A percentile compares a stretch with the other conserved stretches of the same genome.
phyloP scores from a whole-genome alignment of 2,329 filamentous ascomycete genomes.

The Aspergillus spinulosporus region DNA sequence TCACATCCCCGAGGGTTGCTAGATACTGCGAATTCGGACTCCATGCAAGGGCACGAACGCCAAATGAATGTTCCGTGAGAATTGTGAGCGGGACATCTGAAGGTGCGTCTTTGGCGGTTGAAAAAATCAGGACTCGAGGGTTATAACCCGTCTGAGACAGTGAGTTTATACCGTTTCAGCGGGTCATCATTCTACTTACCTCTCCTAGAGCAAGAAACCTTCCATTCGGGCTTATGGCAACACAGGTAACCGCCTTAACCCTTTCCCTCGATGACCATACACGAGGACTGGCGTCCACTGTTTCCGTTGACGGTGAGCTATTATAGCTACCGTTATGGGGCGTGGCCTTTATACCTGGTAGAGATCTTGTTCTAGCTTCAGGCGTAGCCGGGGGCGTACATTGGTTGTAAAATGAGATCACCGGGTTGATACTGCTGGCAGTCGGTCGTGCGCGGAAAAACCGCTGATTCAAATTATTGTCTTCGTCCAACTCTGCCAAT shows the following conservation, averaged over 20 bases:
- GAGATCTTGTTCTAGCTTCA: constrained; percentile 60
- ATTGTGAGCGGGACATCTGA: constrained; percentile 80
- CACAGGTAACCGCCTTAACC: constrained; percentile 90
- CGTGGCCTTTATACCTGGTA: constrained; percentile 53
- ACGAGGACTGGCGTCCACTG: constrained; percentile 62
- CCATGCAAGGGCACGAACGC: constrained; percentile 85
- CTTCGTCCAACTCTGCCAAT: constrained; percentile 73
- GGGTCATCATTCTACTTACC: constrained; percentile 42
- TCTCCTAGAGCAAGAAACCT: constrained; percentile 89
- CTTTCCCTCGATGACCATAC: constrained; percentile 87
- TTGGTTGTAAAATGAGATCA: constrained; percentile 54
- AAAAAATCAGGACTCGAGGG: constrained; percentile 87
- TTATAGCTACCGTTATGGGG: constrained; percentile 44
- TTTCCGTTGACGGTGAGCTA: constrained; percentile 52
- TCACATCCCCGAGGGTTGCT: constrained; percentile 81
- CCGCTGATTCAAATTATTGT: constrained; percentile 67
- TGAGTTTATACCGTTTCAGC: constrained; percentile 28
- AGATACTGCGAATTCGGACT: constrained; percentile 83
- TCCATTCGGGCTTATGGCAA: constrained; percentile 84
- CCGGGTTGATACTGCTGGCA: constrained; percentile 65
- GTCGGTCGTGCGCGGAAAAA: constrained; percentile 86
- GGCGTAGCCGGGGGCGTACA: constrained; percentile 59
- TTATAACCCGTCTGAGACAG: constrained; percentile 74
- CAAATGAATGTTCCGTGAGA: constrained; percentile 85
- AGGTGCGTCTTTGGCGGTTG: constrained; percentile 70